phyloP scores from a whole-genome alignment of 2,329 filamentous ascomycete genomes.

The Colletotrichum cereale region DNA sequence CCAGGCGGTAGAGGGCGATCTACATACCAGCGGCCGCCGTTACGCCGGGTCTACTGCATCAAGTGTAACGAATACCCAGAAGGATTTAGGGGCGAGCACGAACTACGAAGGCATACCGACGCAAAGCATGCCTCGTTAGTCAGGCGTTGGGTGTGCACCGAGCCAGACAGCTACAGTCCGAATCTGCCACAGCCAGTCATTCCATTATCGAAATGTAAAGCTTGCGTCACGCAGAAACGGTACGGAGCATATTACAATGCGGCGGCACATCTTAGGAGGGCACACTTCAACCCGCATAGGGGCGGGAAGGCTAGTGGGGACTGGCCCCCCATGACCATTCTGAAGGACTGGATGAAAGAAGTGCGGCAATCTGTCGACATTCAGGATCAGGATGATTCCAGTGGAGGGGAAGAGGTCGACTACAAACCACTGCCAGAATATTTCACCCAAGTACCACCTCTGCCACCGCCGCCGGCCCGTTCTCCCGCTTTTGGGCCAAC shows the following conservation, averaged over 20 bases:
- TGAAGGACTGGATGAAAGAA: slow-evolving; percentile 73
- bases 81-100: slow-evolving; percentile 92
- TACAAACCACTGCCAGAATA: slow-evolving; percentile 38
- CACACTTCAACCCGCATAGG: slow-evolving; percentile 68
- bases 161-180: slow-evolving; percentile 56
- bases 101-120: slow-evolving; percentile 77
- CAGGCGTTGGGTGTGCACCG: slow-evolving; percentile 68
- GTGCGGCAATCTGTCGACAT: slow-evolving; percentile 63
- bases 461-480: slow-evolving; percentile 22
- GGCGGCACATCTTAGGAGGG: slow-evolving; percentile 68
- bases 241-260: slow-evolving; percentile 72
- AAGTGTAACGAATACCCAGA: slow-evolving; percentile 86
- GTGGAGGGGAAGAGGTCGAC: slow-evolving; percentile 62
- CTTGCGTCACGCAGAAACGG: slow-evolving; percentile 67
- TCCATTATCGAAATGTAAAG: slow-evolving; percentile 67
- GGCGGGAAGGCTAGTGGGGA: slow-evolving; percentile 69
- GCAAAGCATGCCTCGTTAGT: slow-evolving; percentile 68
- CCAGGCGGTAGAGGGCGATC: slow-evolving; percentile 54
- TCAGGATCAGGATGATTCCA: slow-evolving; percentile 61
- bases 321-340: slow-evolving; percentile 68
- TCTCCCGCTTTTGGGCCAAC: slow-evolving; percentile 27
- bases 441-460: slow-evolving; percentile 26
- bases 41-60: slow-evolving; percentile 80
- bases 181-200: slow-evolving; percentile 62
- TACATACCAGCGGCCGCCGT: slow-evolving; percentile 66